Base-by-base conservation (phyloP, 352 stramenopile genomes). In the Phytophthora boehmeriae region DNA sequence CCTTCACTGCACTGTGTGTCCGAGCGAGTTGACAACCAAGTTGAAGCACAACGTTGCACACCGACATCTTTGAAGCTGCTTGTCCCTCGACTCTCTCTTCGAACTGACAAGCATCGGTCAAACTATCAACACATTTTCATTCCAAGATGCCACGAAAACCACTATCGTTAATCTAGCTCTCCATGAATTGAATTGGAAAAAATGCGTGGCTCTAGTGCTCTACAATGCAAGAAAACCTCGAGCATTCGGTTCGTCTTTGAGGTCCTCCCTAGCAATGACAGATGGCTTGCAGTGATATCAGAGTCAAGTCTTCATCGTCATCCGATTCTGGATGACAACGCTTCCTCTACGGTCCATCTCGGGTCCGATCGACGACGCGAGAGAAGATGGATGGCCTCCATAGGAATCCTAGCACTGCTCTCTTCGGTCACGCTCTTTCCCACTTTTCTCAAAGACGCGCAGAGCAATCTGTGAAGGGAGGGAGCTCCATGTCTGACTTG, bases 401-500 rank as follows among this genome's bases (percentile, higher is more conserved):
- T 22, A n/a, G 14, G 34, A 9, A 4, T 39, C 34, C 34, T 30
- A 30, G 25, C 3, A 8, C 4, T n/a, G 10, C 14, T 39, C 34
- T 39, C 34, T 39, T 39, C 34, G 14, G 14, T 39, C 34, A 44
- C 38, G 38, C 38, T 44, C 14, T 22, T 39, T 39, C 34, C 34
- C 25, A 11, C 38, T 22, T 22, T 22, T 22, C 32, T 48, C 23
- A 13, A 32, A 28, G 42, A 32, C 42, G 23, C 35, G 35, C 13
- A 42, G 2, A 42, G 35, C 35, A 42, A 42, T 68, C 53, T 67
- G 57, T 68, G 34, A 68, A 64, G 56, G 59, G 63, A 67, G 63
- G 63, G 56, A 58, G 5, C 61, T 59, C n/a, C 6, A 30, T 27
- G 55, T 66, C 63, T 66, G 56, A 67, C 58, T 64, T 64, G 42